These are phyloP conservation scores for Niebla homalea DNA, from an alignment of 495 filamentous ascomycete genomes.

Conservation along the genomic window DNA sequence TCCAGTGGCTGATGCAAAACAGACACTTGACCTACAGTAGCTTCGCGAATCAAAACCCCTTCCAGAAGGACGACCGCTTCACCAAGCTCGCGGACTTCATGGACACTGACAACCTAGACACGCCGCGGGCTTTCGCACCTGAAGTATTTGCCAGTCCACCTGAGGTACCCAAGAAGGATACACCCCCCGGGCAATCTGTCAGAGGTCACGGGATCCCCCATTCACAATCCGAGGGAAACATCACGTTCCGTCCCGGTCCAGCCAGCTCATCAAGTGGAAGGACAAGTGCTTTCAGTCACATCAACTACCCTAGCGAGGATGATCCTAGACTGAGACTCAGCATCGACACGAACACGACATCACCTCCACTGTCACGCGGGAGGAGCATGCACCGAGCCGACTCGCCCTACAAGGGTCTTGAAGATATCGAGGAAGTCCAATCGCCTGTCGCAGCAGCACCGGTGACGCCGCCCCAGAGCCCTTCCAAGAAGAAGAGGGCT, in stretches of 20 bases:
- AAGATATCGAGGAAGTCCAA: conserved; percentile 14
- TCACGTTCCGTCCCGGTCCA: conserved; percentile 6
- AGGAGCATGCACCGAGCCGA: conserved; percentile 6
- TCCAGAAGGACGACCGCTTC: conserved; percentile 17
- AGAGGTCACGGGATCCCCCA: conserved; percentile 6
- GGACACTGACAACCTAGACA: conserved; percentile 1
- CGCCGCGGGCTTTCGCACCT: background rate
- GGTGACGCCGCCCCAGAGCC: conserved; percentile 8
- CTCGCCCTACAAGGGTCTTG: conserved; percentile 12
- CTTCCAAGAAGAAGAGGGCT: conserved; percentile 25
- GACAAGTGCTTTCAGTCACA: background rate
- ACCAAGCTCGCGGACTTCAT: conserved; percentile 13
- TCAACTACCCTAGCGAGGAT: conserved; percentile 1
- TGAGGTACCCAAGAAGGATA: conserved; percentile 5
- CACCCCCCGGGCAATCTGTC: conserved; percentile 3
- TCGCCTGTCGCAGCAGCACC: background rate
- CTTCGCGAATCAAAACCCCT: conserved; percentile 24
- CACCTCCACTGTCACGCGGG: conserved; percentile 10
- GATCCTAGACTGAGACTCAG: background rate
- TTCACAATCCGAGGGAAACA: conserved; percentile 15
- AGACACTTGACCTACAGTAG: conserved; percentile 20
- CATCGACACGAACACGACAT: conserved; percentile 2
- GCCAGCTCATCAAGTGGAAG: background rate
- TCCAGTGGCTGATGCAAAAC: background rate
- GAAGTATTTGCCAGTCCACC: background rate